Conservation (phyloP, 257 asterid species). For the Catharanthus roseus region DNA sequence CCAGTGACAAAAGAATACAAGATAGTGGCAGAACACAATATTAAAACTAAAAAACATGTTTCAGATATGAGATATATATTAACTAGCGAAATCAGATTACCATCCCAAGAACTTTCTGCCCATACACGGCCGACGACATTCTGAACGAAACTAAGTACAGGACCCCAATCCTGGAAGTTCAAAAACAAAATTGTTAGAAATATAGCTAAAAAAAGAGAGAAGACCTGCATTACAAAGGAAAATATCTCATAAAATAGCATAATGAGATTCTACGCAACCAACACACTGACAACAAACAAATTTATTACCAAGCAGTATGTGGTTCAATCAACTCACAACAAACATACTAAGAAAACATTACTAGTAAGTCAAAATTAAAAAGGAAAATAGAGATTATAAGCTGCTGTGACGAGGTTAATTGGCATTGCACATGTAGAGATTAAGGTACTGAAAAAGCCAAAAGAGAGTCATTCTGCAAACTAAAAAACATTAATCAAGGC, state of each 20-base stretch:
- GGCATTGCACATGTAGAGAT: not conserved
- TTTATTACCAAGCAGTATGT: not conserved
- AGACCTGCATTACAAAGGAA: not conserved
- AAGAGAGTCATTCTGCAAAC: not conserved
- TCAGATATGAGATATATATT: not conserved
- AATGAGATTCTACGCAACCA: not conserved
- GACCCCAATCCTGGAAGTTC: conserved; percentile 68
- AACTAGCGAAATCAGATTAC: conserved; percentile 36
- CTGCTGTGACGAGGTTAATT: not conserved
- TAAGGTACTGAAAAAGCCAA: not conserved
- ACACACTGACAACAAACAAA: not conserved
- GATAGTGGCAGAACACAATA: not conserved
- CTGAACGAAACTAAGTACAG: conserved; percentile 58
- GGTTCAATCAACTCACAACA: not conserved
- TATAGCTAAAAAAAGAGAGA: not conserved
- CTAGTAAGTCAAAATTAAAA: not conserved
- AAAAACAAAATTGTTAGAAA: not conserved
- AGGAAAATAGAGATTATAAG: not conserved
- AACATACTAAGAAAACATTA: not conserved
- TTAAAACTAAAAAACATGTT: not conserved
- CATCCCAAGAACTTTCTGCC: conserved; percentile 44
- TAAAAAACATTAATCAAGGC: not conserved
- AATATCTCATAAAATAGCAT: not conserved
- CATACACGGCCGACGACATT: conserved; percentile 50
- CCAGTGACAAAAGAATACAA: not conserved